Conservation (phyloP, 2,329 filamentous ascomycete species). For the Ophiostoma sp. region DNA sequence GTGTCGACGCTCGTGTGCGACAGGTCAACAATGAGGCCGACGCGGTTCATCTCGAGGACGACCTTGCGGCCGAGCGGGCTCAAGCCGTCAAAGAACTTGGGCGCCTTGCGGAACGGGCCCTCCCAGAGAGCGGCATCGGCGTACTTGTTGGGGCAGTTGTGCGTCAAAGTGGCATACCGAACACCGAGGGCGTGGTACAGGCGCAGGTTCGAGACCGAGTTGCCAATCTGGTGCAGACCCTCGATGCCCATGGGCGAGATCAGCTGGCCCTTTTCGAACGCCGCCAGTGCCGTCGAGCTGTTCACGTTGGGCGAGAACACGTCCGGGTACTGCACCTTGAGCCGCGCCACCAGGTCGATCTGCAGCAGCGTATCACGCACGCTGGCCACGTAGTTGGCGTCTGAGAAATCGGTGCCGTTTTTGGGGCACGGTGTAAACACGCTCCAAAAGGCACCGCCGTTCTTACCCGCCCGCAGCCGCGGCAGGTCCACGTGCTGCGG, state of each 20-base stretch:
- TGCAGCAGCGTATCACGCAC: slow-evolving; percentile 62
- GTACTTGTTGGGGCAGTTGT: slow-evolving; percentile 90
- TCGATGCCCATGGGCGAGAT: slow-evolving; percentile 81
- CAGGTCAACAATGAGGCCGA: slow-evolving; percentile 93
- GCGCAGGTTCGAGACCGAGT: slow-evolving; percentile 73
- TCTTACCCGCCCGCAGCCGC: slow-evolving; percentile 67
- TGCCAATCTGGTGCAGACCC: slow-evolving; percentile 91
- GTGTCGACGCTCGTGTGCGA: slow-evolving; percentile 76
- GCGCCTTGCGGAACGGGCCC: slow-evolving; percentile 49
- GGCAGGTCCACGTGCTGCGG: slow-evolving; percentile 75
- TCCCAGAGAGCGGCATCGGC: slow-evolving; percentile 77
- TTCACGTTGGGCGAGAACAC: slow-evolving; percentile 66
- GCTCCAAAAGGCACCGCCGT: slow-evolving; percentile 91
- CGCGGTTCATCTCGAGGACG: slow-evolving; percentile 86
- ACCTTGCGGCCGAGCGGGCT: slow-evolving; percentile 68
- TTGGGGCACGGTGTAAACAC: slow-evolving; percentile 76
- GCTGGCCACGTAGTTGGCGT: slow-evolving; percentile 67
- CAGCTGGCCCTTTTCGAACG: slow-evolving; percentile 61
- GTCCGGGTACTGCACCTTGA: slow-evolving; percentile 63
- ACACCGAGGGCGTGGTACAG: slow-evolving; percentile 76
- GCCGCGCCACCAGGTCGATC: slow-evolving; percentile 69
- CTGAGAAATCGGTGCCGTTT: slow-evolving; percentile 71
- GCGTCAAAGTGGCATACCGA: slow-evolving; percentile 84
- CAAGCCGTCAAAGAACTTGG: slow-evolving; percentile 69
- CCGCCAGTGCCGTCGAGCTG: slow-evolving; percentile 60